Evolutionary conservation across 305 asterid genomes (phyloP).

Genomic region (Rubia peregrina): DNA sequence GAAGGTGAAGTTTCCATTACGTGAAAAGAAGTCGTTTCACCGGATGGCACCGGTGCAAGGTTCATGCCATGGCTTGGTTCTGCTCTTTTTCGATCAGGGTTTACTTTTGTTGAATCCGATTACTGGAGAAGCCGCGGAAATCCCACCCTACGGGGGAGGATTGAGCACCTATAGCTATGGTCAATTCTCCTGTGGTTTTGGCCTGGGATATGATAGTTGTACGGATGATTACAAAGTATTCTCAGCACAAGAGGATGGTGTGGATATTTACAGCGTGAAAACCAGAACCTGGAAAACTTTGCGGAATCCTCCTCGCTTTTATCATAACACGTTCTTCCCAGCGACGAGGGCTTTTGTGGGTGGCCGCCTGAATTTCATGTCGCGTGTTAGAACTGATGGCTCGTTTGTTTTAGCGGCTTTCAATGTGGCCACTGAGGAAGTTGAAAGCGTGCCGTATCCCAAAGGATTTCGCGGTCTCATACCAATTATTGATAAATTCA

Average conservation of each 20-base stretch:
- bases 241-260: neutral
- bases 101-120: neutral
- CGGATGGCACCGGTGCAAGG: neutral
- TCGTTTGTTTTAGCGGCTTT: no score
- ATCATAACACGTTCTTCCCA: accelerated
- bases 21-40: neutral
- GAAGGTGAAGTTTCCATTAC: neutral
- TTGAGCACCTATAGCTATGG: neutral
- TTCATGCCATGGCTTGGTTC: neutral
- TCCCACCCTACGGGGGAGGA: neutral
- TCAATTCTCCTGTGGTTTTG: neutral
- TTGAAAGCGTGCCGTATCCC: neutral
- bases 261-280: no score
- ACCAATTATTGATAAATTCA: no score
- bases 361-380: neutral
- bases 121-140: neutral
- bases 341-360: neutral
- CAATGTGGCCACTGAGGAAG: no score
- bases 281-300: no score
- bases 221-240: neutral
- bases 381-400: no score
- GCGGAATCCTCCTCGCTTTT: neutral
- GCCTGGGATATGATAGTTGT: neutral
- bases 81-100: neutral
- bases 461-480: neutral